Conservation (phyloP, 768 basidiomycete genomes). For the Boletus rufocinnamomeus region DNA sequence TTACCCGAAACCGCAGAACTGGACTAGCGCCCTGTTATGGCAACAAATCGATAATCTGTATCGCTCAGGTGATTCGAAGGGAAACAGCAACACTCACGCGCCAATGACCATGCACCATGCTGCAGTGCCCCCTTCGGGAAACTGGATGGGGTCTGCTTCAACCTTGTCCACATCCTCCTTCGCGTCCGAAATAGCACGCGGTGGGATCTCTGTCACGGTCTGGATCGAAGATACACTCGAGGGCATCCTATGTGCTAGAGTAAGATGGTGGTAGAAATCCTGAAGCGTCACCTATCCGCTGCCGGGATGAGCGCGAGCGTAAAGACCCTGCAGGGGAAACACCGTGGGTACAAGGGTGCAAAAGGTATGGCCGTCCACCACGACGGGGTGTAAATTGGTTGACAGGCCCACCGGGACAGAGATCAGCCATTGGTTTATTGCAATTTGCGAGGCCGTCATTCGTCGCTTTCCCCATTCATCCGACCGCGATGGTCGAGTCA, state of each 20-base stretch:
- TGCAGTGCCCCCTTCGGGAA: slow-evolving; percentile 33
- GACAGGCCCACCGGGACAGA: not conserved
- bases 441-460: not conserved
- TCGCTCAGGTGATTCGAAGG: not conserved
- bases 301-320: not conserved
- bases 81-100: slow-evolving; percentile 15
- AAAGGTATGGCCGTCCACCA: not conserved
- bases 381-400: not conserved
- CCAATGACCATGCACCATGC: slow-evolving; percentile 33
- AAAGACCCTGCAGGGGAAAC: no score
- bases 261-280: not conserved
- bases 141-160: slow-evolving; percentile 6
- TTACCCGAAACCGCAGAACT: slow-evolving; percentile 39
- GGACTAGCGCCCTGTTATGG: slow-evolving; percentile 30
- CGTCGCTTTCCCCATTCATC: not conserved
- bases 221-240: slow-evolving; percentile 4
- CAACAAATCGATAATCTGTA: not conserved
- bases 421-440: not conserved
- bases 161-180: slow-evolving; percentile 2
- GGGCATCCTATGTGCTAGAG: slow-evolving; percentile 9
- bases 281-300: not conserved
- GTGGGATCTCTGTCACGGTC: not conserved
- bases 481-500: not conserved
- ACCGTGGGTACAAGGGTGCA: not conserved
- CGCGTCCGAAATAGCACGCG: not conserved